A percentile compares a stretch with the other conserved stretches of the same genome.
These are phyloP conservation scores for Aspergillus arachidicola DNA, from an alignment of 2,329 filamentous ascomycete species.

Conservation along the genomic window DNA sequence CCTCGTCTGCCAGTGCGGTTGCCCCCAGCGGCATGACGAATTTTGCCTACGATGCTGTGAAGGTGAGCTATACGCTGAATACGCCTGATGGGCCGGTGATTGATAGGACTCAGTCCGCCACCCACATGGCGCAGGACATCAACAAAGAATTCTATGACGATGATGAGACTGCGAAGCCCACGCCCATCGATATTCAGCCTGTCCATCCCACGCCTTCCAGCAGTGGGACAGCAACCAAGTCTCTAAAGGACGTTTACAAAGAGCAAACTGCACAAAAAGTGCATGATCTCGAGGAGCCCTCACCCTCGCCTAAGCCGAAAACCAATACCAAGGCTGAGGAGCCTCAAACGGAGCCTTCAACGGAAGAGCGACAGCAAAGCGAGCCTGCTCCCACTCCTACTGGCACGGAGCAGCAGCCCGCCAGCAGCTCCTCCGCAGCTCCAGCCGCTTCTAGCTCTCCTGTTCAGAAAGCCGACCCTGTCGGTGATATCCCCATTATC, in stretches of 20 bases:
- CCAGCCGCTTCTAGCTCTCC: not conserved
- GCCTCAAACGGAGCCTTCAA: not conserved
- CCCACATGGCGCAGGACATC: slow-evolving; percentile 21
- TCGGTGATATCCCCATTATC: slow-evolving; percentile 27
- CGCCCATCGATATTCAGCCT: not conserved
- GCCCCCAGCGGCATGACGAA: not conserved
- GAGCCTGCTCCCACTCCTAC: not conserved
- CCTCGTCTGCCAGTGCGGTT: not conserved
- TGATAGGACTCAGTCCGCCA: slow-evolving; percentile 14
- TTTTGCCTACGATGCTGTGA: slow-evolving; percentile 15
- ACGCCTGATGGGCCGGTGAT: not conserved
- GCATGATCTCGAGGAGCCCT: not conserved
- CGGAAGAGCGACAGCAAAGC: not conserved
- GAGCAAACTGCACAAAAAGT: not conserved
- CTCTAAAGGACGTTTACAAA: not conserved
- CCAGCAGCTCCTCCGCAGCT: not conserved
- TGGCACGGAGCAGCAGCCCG: not conserved
- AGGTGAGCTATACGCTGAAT: slow-evolving; percentile 16
- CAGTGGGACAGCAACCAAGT: not conserved
- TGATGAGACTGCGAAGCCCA: not conserved
- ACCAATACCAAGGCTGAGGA: not conserved
- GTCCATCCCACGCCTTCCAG: not conserved
- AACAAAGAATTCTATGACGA: slow-evolving; percentile 6
- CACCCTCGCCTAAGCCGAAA: not conserved
- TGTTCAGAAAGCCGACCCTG: slow-evolving; percentile 13